phyloP scores from a whole-genome alignment of 768 basidiomycete species.

The Daedaleopsis sinensis region DNA sequence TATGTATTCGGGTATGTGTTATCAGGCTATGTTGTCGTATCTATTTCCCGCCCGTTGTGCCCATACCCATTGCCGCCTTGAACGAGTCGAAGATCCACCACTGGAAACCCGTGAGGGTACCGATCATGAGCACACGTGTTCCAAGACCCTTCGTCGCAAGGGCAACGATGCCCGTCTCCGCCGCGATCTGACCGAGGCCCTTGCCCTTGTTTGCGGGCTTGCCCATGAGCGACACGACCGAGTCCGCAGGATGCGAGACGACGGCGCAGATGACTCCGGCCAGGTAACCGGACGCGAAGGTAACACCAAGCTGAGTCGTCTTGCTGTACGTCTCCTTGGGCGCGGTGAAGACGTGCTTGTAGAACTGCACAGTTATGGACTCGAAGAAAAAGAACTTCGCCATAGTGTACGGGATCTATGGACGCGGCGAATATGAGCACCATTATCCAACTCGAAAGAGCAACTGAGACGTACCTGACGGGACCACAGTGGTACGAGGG shows the following conservation, averaged over 20 bases:
- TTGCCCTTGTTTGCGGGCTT: slow-evolving; percentile 88
- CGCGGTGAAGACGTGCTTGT: slow-evolving; percentile 81
- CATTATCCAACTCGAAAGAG: background rate
- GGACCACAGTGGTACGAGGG: slow-evolving; percentile 84
- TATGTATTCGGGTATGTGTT: no score
- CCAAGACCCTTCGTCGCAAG: slow-evolving; percentile 87
- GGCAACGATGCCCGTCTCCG: slow-evolving; percentile 64
- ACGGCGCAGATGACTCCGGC: slow-evolving; percentile 95
- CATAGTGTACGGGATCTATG: slow-evolving; percentile 96
- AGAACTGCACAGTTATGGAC: slow-evolving; percentile 84
- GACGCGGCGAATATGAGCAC: background rate
- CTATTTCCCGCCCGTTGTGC: slow-evolving; percentile 89
- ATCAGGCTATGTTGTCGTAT: slow-evolving; percentile 7
- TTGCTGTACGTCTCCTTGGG: slow-evolving; percentile 82
- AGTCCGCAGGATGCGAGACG: slow-evolving; percentile 96
- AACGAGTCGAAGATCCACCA: slow-evolving; percentile 95
- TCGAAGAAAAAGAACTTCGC: slow-evolving; percentile 98
- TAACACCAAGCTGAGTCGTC: slow-evolving; percentile 85
- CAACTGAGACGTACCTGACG: slow-evolving; percentile 60
- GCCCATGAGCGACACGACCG: slow-evolving; percentile 91
- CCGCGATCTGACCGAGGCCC: slow-evolving; percentile 66
- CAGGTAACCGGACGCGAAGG: slow-evolving; percentile 89
- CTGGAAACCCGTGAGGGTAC: slow-evolving; percentile 69
- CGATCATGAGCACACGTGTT: slow-evolving; percentile 84
- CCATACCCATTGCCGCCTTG: slow-evolving; percentile 83